Evolutionary conservation across 2,329 filamentous ascomycete genomes (phyloP), one percentile per base, ranked within the genome.

Genomic region (Tolypocladium pustulatum): DNA sequence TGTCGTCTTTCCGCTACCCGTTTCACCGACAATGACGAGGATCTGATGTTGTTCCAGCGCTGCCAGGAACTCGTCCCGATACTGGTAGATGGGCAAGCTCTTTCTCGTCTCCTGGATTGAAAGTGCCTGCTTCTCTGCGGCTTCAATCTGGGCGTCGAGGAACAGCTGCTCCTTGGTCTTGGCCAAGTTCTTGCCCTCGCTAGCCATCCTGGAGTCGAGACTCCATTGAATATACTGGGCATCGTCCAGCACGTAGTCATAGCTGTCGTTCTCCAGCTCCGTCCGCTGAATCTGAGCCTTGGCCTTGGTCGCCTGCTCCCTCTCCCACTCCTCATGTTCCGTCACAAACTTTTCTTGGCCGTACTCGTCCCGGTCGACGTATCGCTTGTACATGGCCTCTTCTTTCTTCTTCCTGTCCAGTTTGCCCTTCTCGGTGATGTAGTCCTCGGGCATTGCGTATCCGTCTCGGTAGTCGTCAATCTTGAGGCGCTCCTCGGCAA

Each of bases 261-360:
- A 99, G 60, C 95, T 87, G 15, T 91, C 86, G 57, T 92, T 86
- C 17, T 89, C 85, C 40, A 87, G 81, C 68, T 95, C 90, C 0
- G 85, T 76, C 57, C 85, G 84, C 64, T 84, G 81, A 60, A 96
- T 91, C 70, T 96, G 91, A 1, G 90, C 86, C 70, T 93, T 94
- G 7, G 91, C 92, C 71, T 95, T 95, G 59, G 86, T 81, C 0
- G 88, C 83, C 74, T 97, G 93, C 69, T 97, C 93, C 59, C 85
- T 78, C 71, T 99, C 94, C 93, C 93, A 99, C 68, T 96, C 90
- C 62, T 99, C 92, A 63, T 96, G 89, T 71, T 99, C 94, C 0
- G 91, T 96, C 59, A 96, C 84, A 65, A 91, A 95, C 66, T 87
- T 88, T 70, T 97, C 93, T 63, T 94, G 87, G 5, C 92, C 92